Conservation (phyloP, 306 rosid genomes). For the Acacia confusa region DNA sequence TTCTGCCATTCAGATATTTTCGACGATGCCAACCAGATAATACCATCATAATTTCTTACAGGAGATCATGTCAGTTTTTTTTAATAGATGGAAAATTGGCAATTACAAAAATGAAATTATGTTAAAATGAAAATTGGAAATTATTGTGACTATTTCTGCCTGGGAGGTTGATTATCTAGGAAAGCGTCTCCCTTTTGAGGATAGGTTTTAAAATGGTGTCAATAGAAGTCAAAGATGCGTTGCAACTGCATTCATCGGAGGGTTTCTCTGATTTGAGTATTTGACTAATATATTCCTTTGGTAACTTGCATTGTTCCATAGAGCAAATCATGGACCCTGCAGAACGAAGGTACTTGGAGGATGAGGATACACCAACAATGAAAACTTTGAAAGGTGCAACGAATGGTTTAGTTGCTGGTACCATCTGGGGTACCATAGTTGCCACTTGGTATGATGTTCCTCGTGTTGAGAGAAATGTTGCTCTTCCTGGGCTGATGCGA, state of each 20-base stretch:
- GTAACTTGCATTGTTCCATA: conserved; percentile 3
- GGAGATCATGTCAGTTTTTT: background rate
- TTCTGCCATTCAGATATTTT: background rate
- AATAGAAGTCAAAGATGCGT: conserved; percentile 1
- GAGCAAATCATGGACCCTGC: conserved; percentile 63
- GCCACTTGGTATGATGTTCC: conserved; percentile 97
- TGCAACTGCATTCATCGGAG: background rate
- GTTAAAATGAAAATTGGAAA: background rate
- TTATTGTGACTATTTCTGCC: background rate
- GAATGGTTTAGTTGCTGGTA: conserved; percentile 76
- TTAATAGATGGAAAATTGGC: background rate
- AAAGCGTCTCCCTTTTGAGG: conserved; percentile 6
- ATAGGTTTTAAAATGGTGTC: conserved; percentile 16
- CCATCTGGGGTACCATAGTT: conserved; percentile 81
- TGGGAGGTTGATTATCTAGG: conserved; percentile 11
- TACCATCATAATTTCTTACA: conserved; percentile 2
- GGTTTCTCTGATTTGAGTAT: conserved; percentile 6
- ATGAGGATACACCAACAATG: conserved; percentile 65
- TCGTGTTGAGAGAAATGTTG: conserved; percentile 94
- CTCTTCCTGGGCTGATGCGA: conserved; percentile 89
- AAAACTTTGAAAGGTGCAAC: conserved; percentile 90
- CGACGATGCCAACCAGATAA: background rate
- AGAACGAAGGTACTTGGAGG: conserved; percentile 93
- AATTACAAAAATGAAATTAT: background rate
- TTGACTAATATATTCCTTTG: conserved; percentile 9